These are phyloP conservation scores for Nyssa sinensis DNA, from an alignment of 148 eudicot species.

Conservation along the genomic window DNA sequence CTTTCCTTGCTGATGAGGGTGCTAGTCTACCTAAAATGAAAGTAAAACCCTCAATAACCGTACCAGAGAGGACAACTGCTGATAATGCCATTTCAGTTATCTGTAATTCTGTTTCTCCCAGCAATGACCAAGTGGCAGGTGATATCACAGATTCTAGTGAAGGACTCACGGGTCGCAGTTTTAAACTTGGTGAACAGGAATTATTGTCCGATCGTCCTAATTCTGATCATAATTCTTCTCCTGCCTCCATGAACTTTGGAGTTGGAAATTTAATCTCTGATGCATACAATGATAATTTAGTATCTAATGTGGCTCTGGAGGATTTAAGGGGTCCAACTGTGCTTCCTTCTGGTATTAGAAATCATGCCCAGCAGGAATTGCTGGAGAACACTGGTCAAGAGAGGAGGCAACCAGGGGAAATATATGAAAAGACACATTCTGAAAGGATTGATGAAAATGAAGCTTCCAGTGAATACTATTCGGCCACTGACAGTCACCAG, in stretches of 20 bases:
- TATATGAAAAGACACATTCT: slow-evolving; percentile 7
- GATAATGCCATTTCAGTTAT: slow-evolving; percentile 32
- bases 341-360: slow-evolving; percentile 15
- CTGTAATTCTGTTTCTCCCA: slow-evolving; percentile 24
- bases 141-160: slow-evolving; percentile 21
- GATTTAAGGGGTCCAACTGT: slow-evolving; percentile 15
- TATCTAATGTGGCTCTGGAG: slow-evolving; percentile 21
- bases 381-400: slow-evolving; percentile 25
- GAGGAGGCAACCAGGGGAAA: slow-evolving; percentile 29
- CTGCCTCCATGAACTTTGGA: slow-evolving; percentile 26
- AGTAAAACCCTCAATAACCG: slow-evolving; percentile 30
- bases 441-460: slow-evolving; percentile 41
- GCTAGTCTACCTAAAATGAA: slow-evolving; percentile 81
- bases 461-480: slow-evolving; percentile 43
- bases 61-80: slow-evolving; percentile 33
- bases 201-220: slow-evolving; percentile 24
- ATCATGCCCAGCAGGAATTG: slow-evolving; percentile 30
- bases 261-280: slow-evolving; percentile 23
- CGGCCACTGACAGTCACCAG: slow-evolving; percentile 64
- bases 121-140: slow-evolving; percentile 16
- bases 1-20: slow-evolving; percentile 96
- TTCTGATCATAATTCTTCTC: slow-evolving; percentile 19
- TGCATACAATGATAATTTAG: slow-evolving; percentile 29
- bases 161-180: slow-evolving; percentile 20
- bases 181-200: slow-evolving; percentile 29